Conservation (phyloP, 768 basidiomycete genomes). For the Clavulina sp. region DNA sequence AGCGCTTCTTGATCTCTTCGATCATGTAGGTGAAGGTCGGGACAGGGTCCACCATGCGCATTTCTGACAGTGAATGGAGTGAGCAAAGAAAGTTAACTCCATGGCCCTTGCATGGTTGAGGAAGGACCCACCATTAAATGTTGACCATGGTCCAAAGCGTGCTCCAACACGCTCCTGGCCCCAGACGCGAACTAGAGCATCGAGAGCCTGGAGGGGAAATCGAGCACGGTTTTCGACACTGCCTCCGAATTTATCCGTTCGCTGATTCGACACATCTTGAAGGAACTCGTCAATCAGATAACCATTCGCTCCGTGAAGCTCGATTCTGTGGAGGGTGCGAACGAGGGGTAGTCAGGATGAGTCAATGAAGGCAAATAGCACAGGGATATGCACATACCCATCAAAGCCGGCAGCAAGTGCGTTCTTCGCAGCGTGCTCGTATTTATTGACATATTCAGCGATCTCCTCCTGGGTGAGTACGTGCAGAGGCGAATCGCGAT, state of each 20-base stretch:
- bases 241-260: slow-evolving; percentile 58
- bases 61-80: slow-evolving; percentile 21
- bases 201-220: slow-evolving; percentile 34
- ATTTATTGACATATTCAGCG: slow-evolving; percentile 22
- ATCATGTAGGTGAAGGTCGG: slow-evolving; percentile 28
- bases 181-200: slow-evolving; percentile 23
- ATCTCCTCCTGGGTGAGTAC: too few species aligned
- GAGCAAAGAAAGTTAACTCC: slow-evolving; percentile 19
- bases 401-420: slow-evolving; percentile 39
- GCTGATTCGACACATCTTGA: slow-evolving; percentile 56
- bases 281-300: slow-evolving; percentile 49
- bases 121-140: slow-evolving; percentile 23
- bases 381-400: slow-evolving; percentile 28
- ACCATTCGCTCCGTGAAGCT: slow-evolving; percentile 57
- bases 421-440: slow-evolving; percentile 28
- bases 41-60: slow-evolving; percentile 29
- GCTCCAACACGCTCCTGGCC: slow-evolving; percentile 28
- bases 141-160: slow-evolving; percentile 28
- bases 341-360: too few species aligned
- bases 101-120: slow-evolving; percentile 19
- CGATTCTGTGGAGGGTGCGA: too few species aligned
- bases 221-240: slow-evolving; percentile 55
- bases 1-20: slow-evolving; percentile 22
- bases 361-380: too few species aligned
- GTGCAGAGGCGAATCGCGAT: too few species aligned